phyloP scores from a whole-genome alignment of 2,329 filamentous ascomycete genomes.

The Xylaria sp. region DNA sequence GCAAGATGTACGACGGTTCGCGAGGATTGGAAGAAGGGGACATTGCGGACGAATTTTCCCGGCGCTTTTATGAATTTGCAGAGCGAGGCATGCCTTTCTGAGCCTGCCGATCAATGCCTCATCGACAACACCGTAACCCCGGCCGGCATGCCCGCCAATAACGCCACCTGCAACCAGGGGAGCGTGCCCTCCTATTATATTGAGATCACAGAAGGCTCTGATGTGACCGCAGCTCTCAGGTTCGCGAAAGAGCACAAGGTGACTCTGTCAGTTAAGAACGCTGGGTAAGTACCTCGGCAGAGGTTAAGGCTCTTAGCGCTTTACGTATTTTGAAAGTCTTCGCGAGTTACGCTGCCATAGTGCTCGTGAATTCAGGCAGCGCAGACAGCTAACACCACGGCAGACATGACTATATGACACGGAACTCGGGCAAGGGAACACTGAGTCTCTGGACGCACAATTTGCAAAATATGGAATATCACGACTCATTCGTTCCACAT shows the following conservation, averaged over 20 bases:
- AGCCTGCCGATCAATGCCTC: slow-evolving; percentile 46
- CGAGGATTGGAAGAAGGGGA: slow-evolving; percentile 41
- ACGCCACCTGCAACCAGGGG: slow-evolving; percentile 44
- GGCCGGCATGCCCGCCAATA: slow-evolving; percentile 40
- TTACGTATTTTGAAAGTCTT: background rate
- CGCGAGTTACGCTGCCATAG: background rate
- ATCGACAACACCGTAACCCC: slow-evolving; percentile 43
- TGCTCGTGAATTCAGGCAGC: background rate
- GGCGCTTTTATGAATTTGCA: slow-evolving; percentile 48
- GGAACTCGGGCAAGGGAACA: slow-evolving; percentile 37
- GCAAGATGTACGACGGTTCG: slow-evolving; percentile 42
- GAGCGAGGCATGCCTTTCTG: slow-evolving; percentile 45
- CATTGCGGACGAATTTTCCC: slow-evolving; percentile 42
- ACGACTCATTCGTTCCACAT: slow-evolving; percentile 31
- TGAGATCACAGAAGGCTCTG: slow-evolving; percentile 38
- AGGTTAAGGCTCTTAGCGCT: background rate
- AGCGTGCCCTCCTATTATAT: slow-evolving; percentile 44
- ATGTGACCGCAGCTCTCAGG: slow-evolving; percentile 42
- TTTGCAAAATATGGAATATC: slow-evolving; percentile 35
- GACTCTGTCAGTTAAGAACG: slow-evolving; percentile 43
- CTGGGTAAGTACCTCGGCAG: slow-evolving; percentile 32
- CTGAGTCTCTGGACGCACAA: slow-evolving; percentile 41
- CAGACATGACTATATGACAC: slow-evolving; percentile 40
- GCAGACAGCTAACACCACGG: slow-evolving; percentile 17
- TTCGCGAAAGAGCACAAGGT: slow-evolving; percentile 44